phyloP scores from a whole-genome alignment of 768 basidiomycete species.

The Tulasnella sp. region DNA sequence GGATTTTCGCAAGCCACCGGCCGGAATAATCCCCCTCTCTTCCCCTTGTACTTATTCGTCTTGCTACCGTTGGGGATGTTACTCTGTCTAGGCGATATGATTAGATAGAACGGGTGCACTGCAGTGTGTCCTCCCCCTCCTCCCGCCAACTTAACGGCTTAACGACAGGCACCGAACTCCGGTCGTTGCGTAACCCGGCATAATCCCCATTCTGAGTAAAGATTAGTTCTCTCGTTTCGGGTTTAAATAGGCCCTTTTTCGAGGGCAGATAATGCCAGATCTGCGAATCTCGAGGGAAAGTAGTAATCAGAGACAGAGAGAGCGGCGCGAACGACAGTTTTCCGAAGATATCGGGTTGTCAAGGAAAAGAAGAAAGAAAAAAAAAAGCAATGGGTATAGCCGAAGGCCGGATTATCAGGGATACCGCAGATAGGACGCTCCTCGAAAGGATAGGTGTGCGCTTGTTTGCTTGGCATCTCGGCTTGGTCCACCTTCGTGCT shows the following conservation, averaged over 20 bases:
- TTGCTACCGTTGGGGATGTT: background rate
- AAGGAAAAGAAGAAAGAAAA: background rate
- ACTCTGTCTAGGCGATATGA: background rate
- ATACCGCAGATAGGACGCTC: background rate
- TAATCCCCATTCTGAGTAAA: background rate
- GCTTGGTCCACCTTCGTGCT: background rate
- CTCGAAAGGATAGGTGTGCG: background rate
- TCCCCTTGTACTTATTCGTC: background rate
- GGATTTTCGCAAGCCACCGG: background rate
- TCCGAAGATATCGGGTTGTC: constrained; percentile 9
- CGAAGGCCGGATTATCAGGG: constrained; percentile 8
- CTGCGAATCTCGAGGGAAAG: background rate
- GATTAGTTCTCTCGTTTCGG: background rate
- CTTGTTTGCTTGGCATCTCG: background rate
- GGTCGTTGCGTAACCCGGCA: background rate
- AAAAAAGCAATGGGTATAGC: background rate
- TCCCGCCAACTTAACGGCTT: too few species aligned
- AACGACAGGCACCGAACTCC: too few species aligned
- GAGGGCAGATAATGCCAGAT: background rate
- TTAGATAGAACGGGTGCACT: background rate
- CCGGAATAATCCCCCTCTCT: background rate
- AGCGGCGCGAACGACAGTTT: background rate
- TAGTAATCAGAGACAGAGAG: background rate
- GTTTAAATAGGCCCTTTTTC: background rate
- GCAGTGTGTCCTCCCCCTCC: too few species aligned